Percentiles rank a stretch among this genome's conserved stretches.
Conservation (phyloP, 495 filamentous ascomycete species). For the Cladorrhinum samala region DNA sequence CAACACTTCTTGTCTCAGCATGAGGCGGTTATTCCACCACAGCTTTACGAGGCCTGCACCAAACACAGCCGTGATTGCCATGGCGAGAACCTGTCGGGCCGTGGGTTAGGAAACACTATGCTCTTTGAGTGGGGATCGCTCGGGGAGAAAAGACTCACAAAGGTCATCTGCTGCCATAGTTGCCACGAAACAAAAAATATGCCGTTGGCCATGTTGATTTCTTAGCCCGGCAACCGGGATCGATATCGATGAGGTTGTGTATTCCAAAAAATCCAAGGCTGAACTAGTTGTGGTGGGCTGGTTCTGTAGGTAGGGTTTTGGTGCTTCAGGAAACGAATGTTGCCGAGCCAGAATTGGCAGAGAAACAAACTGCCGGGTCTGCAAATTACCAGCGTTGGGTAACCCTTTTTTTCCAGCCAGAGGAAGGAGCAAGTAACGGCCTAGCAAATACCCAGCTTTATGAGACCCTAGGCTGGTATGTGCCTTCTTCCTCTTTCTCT, state of each 20-base stretch:
- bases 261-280: neutral
- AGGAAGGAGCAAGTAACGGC: too few relatives aligned
- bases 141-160: conserved; percentile 54
- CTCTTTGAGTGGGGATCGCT: neutral
- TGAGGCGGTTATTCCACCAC: conserved; percentile 55
- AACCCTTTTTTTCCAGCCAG: too few relatives aligned
- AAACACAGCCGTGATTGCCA: conserved; percentile 47
- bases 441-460: too few relatives aligned
- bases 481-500: too few relatives aligned
- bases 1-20: conserved; percentile 57
- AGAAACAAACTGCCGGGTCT: too few relatives aligned
- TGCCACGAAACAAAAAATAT: conserved; percentile 72
- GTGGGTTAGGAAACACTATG: conserved; percentile 15
- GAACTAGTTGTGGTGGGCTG: conserved; percentile 1
- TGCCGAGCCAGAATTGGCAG: neutral
- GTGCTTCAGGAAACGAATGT: too few relatives aligned
- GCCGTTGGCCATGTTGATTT: conserved; percentile 17
- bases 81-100: conserved; percentile 35
- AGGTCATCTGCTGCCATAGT: conserved; percentile 86
- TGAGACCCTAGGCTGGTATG: too few relatives aligned
- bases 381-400: too few relatives aligned
- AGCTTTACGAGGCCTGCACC: conserved; percentile 49
- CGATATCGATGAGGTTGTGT: conserved; percentile 4
- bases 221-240: neutral
- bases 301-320: too few relatives aligned